phyloP scores from a whole-genome alignment of 1,139 yeast species.

The Komagataea norvegica region DNA sequence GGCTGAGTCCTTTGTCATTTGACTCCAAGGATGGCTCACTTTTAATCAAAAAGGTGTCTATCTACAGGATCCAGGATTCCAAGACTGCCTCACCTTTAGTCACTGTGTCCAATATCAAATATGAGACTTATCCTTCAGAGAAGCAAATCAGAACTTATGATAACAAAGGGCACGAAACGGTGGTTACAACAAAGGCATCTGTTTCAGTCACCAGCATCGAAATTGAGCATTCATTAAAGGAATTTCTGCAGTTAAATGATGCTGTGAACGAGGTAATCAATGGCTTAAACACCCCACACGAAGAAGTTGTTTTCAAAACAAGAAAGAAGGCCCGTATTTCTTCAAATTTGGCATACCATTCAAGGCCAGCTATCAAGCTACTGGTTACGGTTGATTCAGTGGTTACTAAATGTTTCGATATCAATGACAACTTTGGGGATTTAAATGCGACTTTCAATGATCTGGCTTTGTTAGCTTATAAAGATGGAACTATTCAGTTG shows the following conservation, averaged over 20 bases:
- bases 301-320: slow-evolving; percentile 19
- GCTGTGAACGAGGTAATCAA: slow-evolving; percentile 7
- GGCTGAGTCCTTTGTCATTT: slow-evolving; percentile 21
- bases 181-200: slow-evolving; percentile 12
- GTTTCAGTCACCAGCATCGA: slow-evolving; percentile 18
- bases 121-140: slow-evolving; percentile 12
- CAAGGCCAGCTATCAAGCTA: slow-evolving; percentile 24
- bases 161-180: slow-evolving; percentile 22
- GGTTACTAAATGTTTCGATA: slow-evolving; percentile 28
- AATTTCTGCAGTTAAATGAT: slow-evolving; percentile 9
- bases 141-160: slow-evolving; percentile 23
- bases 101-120: slow-evolving; percentile 6
- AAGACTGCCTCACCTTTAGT: slow-evolving; percentile 2
- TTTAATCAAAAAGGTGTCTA: slow-evolving; percentile 10
- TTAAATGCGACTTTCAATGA: slow-evolving; percentile 29
- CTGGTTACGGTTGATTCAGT: slow-evolving; percentile 21
- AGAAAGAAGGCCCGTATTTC: slow-evolving; percentile 24
- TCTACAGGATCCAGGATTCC: slow-evolving; percentile 4
- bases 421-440: slow-evolving; percentile 44
- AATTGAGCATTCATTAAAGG: slow-evolving; percentile 13
- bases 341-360: slow-evolving; percentile 24
- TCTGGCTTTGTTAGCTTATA: slow-evolving; percentile 32
- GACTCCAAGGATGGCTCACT: slow-evolving; percentile 13
- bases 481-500: slow-evolving; percentile 34
- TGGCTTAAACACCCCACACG: slow-evolving; percentile 9